Conservation (phyloP, 2,329 filamentous ascomycete genomes). For the Aspergillus calidoustus region DNA sequence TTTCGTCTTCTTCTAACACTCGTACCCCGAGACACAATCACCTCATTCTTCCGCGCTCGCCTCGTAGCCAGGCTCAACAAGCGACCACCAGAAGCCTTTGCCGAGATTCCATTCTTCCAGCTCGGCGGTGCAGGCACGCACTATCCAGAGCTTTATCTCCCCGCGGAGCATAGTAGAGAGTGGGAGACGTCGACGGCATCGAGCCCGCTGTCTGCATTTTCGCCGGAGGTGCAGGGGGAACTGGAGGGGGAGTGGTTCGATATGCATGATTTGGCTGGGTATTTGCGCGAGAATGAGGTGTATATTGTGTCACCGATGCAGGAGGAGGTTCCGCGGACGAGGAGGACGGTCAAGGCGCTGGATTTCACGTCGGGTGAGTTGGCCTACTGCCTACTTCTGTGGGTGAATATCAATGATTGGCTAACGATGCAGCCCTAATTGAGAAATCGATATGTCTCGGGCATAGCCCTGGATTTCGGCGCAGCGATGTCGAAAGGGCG, state of each 20-base stretch:
- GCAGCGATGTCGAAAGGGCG: slow-evolving; percentile 22
- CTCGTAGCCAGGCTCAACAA: slow-evolving; percentile 1
- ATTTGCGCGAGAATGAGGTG: slow-evolving; percentile 19
- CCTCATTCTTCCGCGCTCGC: slow-evolving; percentile 1
- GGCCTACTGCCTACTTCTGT: neutral
- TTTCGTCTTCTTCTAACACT: slow-evolving; percentile 15
- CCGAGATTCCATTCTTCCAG: slow-evolving; percentile 10
- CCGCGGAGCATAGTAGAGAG: neutral
- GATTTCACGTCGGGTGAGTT: neutral
- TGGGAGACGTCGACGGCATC: neutral
- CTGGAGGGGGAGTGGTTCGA: slow-evolving; percentile 24
- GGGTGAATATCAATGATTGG: neutral
- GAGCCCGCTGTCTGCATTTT: neutral
- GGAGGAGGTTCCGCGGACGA: neutral
- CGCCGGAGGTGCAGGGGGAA: slow-evolving; percentile 10
- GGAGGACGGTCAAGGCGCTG: neutral
- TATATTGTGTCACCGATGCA: neutral
- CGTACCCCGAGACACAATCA: neutral
- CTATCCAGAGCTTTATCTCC: slow-evolving; percentile 5
- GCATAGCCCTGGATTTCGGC: slow-evolving; percentile 23
- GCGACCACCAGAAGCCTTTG: neutral
- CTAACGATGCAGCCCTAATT: slow-evolving; percentile 1
- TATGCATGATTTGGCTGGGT: slow-evolving; percentile 19
- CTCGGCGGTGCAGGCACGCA: slow-evolving; percentile 19
- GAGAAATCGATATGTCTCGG: slow-evolving; percentile 22